Conservation (phyloP, 2,329 filamentous ascomycete genomes). For the Bipolaris victoriae region DNA sequence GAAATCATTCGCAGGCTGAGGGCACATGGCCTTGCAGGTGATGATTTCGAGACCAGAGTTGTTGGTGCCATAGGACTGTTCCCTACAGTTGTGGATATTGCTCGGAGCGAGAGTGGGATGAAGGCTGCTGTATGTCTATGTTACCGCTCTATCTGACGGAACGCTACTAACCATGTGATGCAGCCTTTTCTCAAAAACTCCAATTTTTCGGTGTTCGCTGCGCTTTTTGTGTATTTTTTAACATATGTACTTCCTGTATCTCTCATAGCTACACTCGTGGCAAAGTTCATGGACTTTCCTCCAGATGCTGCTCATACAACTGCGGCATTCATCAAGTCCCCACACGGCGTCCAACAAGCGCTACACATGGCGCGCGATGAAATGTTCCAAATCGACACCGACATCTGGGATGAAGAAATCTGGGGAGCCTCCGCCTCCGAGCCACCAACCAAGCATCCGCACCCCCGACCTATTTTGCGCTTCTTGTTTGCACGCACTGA, state of each 20-base stretch:
- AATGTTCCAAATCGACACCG: constrained; percentile 61
- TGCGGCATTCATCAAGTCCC: constrained; percentile 57
- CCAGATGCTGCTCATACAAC: constrained; percentile 56
- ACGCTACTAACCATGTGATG: constrained; percentile 11
- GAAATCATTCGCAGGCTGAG: constrained; percentile 49
- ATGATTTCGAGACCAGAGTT: constrained; percentile 33
- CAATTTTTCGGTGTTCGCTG: constrained; percentile 34
- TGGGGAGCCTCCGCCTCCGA: constrained; percentile 58
- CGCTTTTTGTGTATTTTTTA: constrained; percentile 52
- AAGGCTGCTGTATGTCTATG: constrained; percentile 46
- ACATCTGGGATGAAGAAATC: constrained; percentile 64
- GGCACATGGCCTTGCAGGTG: constrained; percentile 29
- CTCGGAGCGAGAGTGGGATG: constrained; percentile 52
- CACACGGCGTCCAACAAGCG: constrained; percentile 60
- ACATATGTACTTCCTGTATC: constrained; percentile 51
- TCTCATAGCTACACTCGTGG: constrained; percentile 52
- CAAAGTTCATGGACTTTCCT: constrained; percentile 51
- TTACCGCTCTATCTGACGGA: not conserved
- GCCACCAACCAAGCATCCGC: constrained; percentile 26
- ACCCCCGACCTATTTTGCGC: constrained; percentile 55
- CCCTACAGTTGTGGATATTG: constrained; percentile 56
- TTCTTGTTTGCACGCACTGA: constrained; percentile 67
- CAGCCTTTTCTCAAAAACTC: constrained; percentile 37
- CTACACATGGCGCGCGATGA: constrained; percentile 65
- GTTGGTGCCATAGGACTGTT: constrained; percentile 52